Evolutionary conservation across 306 rosid species (phyloP), one percentile per base, ranked within the genome.

Genomic region (Arachis hypogaea): DNA sequence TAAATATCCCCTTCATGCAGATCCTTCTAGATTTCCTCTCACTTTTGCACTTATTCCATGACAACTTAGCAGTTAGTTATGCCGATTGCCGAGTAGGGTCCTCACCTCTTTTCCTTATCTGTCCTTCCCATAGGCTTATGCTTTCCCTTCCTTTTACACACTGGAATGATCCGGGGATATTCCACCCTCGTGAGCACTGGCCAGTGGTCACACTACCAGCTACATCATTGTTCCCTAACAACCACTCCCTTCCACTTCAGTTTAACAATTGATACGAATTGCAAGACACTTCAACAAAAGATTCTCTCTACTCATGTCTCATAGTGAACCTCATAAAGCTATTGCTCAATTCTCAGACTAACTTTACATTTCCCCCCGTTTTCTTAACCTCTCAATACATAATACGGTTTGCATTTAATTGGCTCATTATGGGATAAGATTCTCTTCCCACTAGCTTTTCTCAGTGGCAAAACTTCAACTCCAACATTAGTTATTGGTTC

Each of bases 311-410:
- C 59, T 52, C 43, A 6, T 30, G 36, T 4, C 59, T 52, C 43
- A 6, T 14, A 18, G 58, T 61, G 36, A 69, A 61, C 22, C 59
- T 42, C 62, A 69, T 45, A 22, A 22, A 22, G 28, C 28, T 22
- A 22, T 22, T 22, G 28, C 28, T 22, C 66, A 56, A 64, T 45
- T 28, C 69, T 63, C 43, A 68, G 54, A 68, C 49, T 11, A 69
- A 50, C 44, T 64, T 14, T 18, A 12, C 61, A 58, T n/a, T 40
- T n/a, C 42, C 18, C 9, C 36, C 4, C 54, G 5, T 28, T 28
- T 77, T 5, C 73, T 43, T 77, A 59, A 28, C 36, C 12, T 72
- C 2, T 7, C 59, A 74, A 64, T 46, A 52, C 6, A 6, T n/a
- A 52, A 52, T 52, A 11, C 12, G 58, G 58, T n/a, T 52, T 52